Conservation (phyloP, 768 basidiomycete species). For the Mycena vulgaris region DNA sequence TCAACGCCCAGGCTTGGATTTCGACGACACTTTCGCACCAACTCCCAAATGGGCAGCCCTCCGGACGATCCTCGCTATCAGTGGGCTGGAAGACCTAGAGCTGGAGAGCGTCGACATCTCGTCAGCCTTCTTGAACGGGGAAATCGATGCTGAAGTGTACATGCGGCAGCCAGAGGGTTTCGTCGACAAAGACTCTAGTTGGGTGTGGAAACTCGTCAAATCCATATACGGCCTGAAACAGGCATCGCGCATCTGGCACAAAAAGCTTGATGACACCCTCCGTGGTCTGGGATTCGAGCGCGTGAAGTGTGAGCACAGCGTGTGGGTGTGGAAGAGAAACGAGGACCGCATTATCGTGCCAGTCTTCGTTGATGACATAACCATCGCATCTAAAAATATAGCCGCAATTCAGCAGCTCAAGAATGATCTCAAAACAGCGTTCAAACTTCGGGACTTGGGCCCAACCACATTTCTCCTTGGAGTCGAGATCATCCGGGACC, state of each 20-base stretch:
- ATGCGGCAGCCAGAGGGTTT: conserved; percentile 51
- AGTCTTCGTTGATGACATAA: conserved; percentile 50
- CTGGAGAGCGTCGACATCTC: conserved; percentile 52
- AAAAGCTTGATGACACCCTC: conserved; percentile 35
- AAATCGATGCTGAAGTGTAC: conserved; percentile 49
- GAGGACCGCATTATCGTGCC: conserved; percentile 41
- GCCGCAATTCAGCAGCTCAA: conserved; percentile 40
- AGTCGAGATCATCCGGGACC: neutral
- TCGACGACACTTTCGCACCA: conserved; percentile 42
- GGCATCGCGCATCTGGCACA: conserved; percentile 47
- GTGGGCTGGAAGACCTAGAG: conserved; percentile 46
- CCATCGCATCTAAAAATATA: conserved; percentile 34
- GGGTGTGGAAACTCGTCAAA: conserved; percentile 43
- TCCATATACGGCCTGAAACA: conserved; percentile 55
- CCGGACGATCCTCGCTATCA: conserved; percentile 48
- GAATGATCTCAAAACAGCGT: conserved; percentile 36
- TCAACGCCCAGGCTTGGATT: conserved; percentile 47
- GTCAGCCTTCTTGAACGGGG: conserved; percentile 51
- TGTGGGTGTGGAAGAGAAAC: conserved; percentile 41
- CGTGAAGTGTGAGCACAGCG: conserved; percentile 44
- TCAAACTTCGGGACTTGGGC: conserved; percentile 7
- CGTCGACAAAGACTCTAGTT: conserved; percentile 25
- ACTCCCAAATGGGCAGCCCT: conserved; percentile 40
- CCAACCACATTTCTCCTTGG: conserved; percentile 8
- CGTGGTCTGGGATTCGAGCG: conserved; percentile 43